Evolutionary conservation across 2,329 filamentous ascomycete genomes (phyloP).

Genomic region (Incumbomyces lentus): DNA sequence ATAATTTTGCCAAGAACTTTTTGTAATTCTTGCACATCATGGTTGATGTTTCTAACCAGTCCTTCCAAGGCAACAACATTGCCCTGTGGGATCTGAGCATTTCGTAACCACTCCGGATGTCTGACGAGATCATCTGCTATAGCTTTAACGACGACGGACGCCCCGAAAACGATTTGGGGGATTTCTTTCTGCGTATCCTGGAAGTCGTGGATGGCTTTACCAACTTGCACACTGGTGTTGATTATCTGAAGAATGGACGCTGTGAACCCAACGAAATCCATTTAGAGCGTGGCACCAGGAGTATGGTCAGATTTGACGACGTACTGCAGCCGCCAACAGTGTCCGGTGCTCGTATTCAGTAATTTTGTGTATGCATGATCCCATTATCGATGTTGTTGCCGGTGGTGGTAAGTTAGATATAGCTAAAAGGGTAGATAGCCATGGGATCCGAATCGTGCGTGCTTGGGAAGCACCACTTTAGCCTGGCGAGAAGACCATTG

Average conservation of each 20-base stretch:
- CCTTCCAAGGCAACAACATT: neutral
- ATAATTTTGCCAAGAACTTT: neutral
- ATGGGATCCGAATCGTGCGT: too few species aligned
- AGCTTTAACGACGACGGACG: neutral
- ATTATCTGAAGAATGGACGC: neutral
- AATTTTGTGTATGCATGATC: too few species aligned
- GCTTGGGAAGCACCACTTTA: too few species aligned
- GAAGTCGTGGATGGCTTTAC: neutral
- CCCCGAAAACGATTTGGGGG: neutral
- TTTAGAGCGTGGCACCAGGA: neutral
- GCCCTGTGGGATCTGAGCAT: neutral
- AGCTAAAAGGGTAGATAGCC: too few species aligned
- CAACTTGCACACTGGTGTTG: neutral
- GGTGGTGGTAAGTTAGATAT: too few species aligned
- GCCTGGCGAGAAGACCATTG: too few species aligned
- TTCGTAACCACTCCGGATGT: neutral
- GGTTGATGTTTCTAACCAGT: neutral
- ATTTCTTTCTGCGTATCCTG: neutral
- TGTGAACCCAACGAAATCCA: neutral
- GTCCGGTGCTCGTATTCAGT: too few species aligned
- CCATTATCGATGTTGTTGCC: too few species aligned
- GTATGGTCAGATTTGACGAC: too few species aligned
- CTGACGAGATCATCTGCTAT: neutral
- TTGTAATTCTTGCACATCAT: neutral
- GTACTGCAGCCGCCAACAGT: too few species aligned